phyloP scores from a whole-genome alignment of 2,329 filamentous ascomycete genomes.

The Trichoderma hamatum region DNA sequence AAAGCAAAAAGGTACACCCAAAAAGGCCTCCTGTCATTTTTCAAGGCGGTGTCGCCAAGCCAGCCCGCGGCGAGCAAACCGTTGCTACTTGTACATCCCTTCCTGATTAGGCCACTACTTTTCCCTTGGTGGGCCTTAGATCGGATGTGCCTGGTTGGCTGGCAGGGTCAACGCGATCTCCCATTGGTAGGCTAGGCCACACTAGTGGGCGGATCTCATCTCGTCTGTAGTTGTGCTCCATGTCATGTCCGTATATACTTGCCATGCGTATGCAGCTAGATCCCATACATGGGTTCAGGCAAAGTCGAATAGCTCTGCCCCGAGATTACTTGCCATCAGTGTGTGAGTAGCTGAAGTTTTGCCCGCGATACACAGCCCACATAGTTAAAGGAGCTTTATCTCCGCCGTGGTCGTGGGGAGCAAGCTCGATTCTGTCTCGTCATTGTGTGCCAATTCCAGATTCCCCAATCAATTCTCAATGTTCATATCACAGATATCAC shows the following conservation, averaged over 20 bases:
- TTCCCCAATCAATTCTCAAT: background rate
- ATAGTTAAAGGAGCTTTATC: background rate
- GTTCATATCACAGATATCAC: background rate
- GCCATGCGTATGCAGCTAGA: background rate
- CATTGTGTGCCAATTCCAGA: slow-evolving; percentile 9
- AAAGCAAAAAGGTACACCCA: slow-evolving; percentile 3
- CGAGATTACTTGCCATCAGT: background rate
- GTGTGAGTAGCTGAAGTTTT: background rate
- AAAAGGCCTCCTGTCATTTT: background rate
- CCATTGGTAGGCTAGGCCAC: slow-evolving; percentile 7
- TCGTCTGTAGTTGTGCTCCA: background rate
- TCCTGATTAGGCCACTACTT: background rate
- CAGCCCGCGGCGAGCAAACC: slow-evolving; percentile 1
- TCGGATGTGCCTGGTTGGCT: slow-evolving; percentile 19
- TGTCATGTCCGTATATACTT: background rate
- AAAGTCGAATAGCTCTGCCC: background rate
- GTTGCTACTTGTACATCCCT: background rate
- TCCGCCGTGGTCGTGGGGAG: background rate
- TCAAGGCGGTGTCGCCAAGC: slow-evolving; percentile 12
- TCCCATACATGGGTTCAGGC: background rate
- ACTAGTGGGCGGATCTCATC: slow-evolving; percentile 7
- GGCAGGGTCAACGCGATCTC: slow-evolving; percentile 21
- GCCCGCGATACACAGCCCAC: background rate
- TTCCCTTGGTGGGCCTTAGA: background rate
- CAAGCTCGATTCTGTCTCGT: background rate